Percentiles rank a stretch among this genome's conserved stretches.
Conservation (phyloP, 306 rosid genomes). For the Hippophae tibetana region DNA sequence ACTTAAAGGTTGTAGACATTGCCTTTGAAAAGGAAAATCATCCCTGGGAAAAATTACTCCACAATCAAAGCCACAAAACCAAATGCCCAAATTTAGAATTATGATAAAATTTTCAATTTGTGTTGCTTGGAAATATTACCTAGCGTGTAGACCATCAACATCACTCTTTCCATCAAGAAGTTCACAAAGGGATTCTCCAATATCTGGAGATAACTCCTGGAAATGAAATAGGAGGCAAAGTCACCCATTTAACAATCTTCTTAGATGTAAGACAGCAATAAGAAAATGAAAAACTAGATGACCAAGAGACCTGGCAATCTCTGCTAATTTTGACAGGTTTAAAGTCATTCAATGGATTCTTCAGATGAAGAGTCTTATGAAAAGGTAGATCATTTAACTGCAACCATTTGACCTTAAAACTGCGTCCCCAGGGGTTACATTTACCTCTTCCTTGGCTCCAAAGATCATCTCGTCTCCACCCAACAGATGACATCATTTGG, state of each 20-base stretch:
- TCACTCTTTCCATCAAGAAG: slow-evolving; percentile 53
- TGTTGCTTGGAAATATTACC: slow-evolving; percentile 30
- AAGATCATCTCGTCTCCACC: slow-evolving; percentile 62
- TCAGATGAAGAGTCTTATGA: slow-evolving; percentile 68
- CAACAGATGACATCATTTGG: slow-evolving; percentile 65
- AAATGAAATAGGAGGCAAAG: slow-evolving; percentile 19
- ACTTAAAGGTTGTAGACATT: slow-evolving; percentile 31
- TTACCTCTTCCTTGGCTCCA: slow-evolving; percentile 65
- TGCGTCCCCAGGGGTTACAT: slow-evolving; percentile 70
- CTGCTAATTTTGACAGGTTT: slow-evolving; percentile 88
- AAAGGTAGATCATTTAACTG: slow-evolving; percentile 59
- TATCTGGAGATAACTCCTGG: slow-evolving; percentile 66
- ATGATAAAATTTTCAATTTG: slow-evolving; percentile 5
- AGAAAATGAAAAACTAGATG: slow-evolving; percentile 4
- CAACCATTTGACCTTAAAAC: slow-evolving; percentile 73
- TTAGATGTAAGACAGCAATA: slow-evolving; percentile 2
- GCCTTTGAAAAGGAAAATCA: slow-evolving; percentile 36
- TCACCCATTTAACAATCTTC: slow-evolving; percentile 13
- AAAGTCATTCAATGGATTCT: slow-evolving; percentile 70
- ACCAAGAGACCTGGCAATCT: slow-evolving; percentile 61
- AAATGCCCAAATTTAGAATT: slow-evolving; percentile 1
- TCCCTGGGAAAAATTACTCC: slow-evolving; percentile 35
- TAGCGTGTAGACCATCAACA: slow-evolving; percentile 20
- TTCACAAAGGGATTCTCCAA: slow-evolving; percentile 74
- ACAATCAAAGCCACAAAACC: slow-evolving; percentile 22